These are phyloP conservation scores for Heterobasidion annosum DNA, from an alignment of 1,284 basidiomycete genomes.

Conservation along the genomic window DNA sequence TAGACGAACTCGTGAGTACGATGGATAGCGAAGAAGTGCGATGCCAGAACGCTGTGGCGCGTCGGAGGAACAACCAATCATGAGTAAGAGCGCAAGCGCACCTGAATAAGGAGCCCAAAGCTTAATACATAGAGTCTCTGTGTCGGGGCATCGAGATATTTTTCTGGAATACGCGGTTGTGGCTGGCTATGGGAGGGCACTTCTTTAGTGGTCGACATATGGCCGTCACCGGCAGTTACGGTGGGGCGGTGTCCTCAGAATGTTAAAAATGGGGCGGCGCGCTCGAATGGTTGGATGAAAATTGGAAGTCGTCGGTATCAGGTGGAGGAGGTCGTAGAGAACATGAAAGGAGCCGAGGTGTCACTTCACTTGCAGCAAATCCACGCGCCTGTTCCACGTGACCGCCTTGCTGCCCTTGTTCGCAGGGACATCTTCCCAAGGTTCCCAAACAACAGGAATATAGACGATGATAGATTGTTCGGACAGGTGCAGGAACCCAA, in stretches of 20 bases:
- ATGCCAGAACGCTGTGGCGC: not conserved
- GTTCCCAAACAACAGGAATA: not conserved
- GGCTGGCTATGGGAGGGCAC: slow-evolving; percentile 1
- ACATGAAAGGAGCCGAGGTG: not conserved
- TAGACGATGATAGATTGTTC: not conserved
- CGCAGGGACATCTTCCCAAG: not conserved
- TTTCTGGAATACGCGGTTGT: slow-evolving; percentile 23
- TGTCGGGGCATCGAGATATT: slow-evolving; percentile 28
- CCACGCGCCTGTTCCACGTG: not conserved
- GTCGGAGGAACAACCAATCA: not conserved
- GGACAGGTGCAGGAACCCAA: not conserved
- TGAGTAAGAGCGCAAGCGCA: slow-evolving; percentile 11
- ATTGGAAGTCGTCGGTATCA: too few relatives aligned
- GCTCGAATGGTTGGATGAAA: too few relatives aligned
- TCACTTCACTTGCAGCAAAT: not conserved
- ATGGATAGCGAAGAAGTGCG: not conserved
- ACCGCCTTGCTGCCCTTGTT: not conserved
- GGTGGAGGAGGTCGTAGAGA: not conserved
- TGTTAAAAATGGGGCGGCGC: not conserved
- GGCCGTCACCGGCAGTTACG: not conserved
- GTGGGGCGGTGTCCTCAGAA: not conserved
- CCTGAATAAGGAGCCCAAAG: slow-evolving; percentile 34
- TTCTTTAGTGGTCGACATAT: slow-evolving; percentile 11
- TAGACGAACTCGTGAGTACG: not conserved
- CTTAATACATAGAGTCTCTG: slow-evolving; percentile 40